Conservation (phyloP, 192 early-diverging fungal genomes). For the Coemansia sp. region DNA sequence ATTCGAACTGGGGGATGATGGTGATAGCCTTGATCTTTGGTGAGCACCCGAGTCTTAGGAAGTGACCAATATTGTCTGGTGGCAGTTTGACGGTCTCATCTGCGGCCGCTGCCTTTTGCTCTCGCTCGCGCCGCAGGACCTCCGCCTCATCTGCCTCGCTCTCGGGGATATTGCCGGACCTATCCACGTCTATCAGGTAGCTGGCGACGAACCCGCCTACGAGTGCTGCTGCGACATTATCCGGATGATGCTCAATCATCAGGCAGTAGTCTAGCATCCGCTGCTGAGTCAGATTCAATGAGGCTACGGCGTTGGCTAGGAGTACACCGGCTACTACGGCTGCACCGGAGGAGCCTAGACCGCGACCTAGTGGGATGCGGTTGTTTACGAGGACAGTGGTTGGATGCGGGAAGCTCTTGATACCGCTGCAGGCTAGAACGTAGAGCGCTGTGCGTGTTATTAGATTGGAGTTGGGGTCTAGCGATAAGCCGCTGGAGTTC, state of each 20-base stretch:
- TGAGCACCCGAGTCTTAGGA: slow-evolving; percentile 67
- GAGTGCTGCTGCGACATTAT: slow-evolving; percentile 93
- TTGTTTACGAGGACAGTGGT: slow-evolving; percentile 81
- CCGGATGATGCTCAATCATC: slow-evolving; percentile 95
- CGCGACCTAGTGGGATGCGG: slow-evolving; percentile 92
- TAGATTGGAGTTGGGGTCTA: slow-evolving; percentile 77
- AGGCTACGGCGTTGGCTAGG: slow-evolving; percentile 74
- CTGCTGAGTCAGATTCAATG: slow-evolving; percentile 67
- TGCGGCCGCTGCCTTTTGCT: slow-evolving; percentile 22
- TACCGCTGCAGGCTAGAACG: slow-evolving; percentile 72
- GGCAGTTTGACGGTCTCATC: slow-evolving; percentile 43
- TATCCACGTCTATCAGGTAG: slow-evolving; percentile 66
- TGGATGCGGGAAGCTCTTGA: slow-evolving; percentile 60
- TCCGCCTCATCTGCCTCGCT: slow-evolving; percentile 31
- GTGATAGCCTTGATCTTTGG: slow-evolving; percentile 72
- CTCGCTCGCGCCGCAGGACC: slow-evolving; percentile 19
- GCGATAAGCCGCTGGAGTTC: slow-evolving; percentile 71
- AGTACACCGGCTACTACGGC: slow-evolving; percentile 93
- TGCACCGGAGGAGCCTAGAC: slow-evolving; percentile 94
- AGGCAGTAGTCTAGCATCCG: slow-evolving; percentile 89
- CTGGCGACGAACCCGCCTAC: slow-evolving; percentile 93
- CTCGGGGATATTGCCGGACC: slow-evolving; percentile 34
- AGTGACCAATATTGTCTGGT: slow-evolving; percentile 67
- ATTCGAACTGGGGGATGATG: slow-evolving; percentile 88
- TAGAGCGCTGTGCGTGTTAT: slow-evolving; percentile 92